These are phyloP conservation scores for Rhizophagus sp. DNA, from an alignment of 192 early-diverging fungal genomes.

Conservation along the genomic window DNA sequence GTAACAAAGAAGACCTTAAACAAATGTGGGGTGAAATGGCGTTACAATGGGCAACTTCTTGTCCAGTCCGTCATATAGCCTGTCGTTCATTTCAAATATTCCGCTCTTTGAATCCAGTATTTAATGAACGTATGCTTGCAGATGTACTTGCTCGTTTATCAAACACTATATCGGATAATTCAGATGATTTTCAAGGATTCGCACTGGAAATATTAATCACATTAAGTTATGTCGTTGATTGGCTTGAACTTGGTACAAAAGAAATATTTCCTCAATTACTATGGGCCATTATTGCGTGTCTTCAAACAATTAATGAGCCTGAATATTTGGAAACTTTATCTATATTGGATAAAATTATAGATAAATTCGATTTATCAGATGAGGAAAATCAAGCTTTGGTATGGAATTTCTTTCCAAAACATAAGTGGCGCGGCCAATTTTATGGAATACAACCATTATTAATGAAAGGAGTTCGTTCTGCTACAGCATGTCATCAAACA, in stretches of 20 bases:
- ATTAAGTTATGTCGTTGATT: slow-evolving; percentile 60
- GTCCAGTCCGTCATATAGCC: slow-evolving; percentile 85
- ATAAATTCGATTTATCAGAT: slow-evolving; percentile 60
- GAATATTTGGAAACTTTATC: slow-evolving; percentile 72
- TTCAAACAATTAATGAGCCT: slow-evolving; percentile 73
- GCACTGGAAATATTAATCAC: slow-evolving; percentile 76
- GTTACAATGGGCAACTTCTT: slow-evolving; percentile 79
- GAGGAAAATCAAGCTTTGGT: slow-evolving; percentile 47
- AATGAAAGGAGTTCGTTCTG: slow-evolving; percentile 67
- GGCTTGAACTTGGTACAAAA: slow-evolving; percentile 54
- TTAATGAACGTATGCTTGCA: slow-evolving; percentile 73
- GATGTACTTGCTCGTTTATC: slow-evolving; percentile 77
- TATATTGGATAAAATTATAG: slow-evolving; percentile 64
- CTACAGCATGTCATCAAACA: slow-evolving; percentile 54
- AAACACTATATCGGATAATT: slow-evolving; percentile 73
- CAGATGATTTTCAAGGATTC: slow-evolving; percentile 79
- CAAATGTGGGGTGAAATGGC: slow-evolving; percentile 81
- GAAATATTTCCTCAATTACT: slow-evolving; percentile 77
- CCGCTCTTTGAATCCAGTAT: slow-evolving; percentile 66
- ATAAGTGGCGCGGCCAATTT: slow-evolving; percentile 74
- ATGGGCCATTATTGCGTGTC: slow-evolving; percentile 75
- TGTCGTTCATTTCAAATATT: slow-evolving; percentile 86
- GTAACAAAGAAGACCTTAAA: slow-evolving; percentile 49
- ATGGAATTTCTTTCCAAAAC: slow-evolving; percentile 60
- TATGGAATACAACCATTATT: slow-evolving; percentile 74